Conservation (phyloP, 2,329 filamentous ascomycete genomes). For the Rhytidhysteron rufulum region DNA sequence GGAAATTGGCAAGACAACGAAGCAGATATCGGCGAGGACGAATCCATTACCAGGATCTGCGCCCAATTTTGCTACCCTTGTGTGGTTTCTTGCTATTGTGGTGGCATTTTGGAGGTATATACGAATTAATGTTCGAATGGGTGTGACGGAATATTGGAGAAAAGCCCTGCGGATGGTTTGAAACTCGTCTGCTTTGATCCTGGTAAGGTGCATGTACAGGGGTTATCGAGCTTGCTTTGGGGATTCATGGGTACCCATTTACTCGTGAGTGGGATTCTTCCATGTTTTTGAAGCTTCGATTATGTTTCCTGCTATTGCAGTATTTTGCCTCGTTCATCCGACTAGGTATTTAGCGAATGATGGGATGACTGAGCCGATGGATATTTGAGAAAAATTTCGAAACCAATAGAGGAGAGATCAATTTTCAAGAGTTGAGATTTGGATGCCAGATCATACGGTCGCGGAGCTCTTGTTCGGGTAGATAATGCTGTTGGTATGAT, state of each 20-base stretch:
- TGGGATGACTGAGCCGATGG: constrained; percentile 4
- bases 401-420: too few species aligned
- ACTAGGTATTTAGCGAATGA: constrained; percentile 34
- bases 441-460: too few species aligned
- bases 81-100: constrained; percentile 40
- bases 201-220: constrained; percentile 49
- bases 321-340: constrained; percentile 48
- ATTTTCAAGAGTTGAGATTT: too few species aligned
- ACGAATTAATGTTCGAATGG: constrained; percentile 9
- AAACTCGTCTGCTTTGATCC: constrained; percentile 43
- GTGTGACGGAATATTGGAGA: constrained; percentile 34
- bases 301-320: constrained; percentile 44
- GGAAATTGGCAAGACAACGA: constrained; percentile 41
- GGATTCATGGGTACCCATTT: constrained; percentile 46
- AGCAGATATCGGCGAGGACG: constrained; percentile 37
- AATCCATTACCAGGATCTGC: constrained; percentile 43
- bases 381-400: too few species aligned
- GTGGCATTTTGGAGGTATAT: constrained; percentile 36
- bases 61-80: constrained; percentile 41
- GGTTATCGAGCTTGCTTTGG: constrained; percentile 46
- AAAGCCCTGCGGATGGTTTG: constrained; percentile 43
- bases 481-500: too few species aligned
- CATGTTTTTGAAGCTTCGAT: constrained; percentile 49
- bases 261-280: constrained; percentile 48
- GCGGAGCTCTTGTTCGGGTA: too few species aligned